Evolutionary conservation across 495 filamentous ascomycete species (phyloP), one percentile per base, ranked within the genome.

Genomic region (Trichoderma reesei): DNA sequence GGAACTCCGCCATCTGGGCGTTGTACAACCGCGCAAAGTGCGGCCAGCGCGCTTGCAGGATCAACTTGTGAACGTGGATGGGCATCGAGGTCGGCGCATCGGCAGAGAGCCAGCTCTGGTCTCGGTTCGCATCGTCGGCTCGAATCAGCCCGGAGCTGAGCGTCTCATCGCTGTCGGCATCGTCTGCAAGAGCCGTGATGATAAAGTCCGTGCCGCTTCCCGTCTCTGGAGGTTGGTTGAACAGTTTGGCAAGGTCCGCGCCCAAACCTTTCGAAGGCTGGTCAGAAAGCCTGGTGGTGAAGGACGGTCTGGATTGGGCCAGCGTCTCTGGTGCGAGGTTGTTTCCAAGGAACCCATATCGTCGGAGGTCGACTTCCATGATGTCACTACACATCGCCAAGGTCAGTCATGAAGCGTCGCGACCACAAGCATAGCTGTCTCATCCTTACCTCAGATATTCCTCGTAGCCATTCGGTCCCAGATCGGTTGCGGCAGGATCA

Each of bases 1-100:
- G 94, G 69, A 94, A 98, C 72, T 98, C 94, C 10, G 88, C 85
- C 94, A 98, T 98, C 68, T 96, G 91, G 10, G 93, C 85, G 20
- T 90, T 83, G 74, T 94, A 97, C 5, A 98, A 75, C 10, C 93
- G 86, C 33, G 87, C 86, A 74, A 98, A 98, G 73, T 98, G 95
- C 14, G 94, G 93, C 94, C 94, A 98, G 44, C 94, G 86, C 6
- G 95, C 87, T 72, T 92, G 90, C 20, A 98, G 80, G 61, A 98
- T 96, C 63, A 98, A 86, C 65, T 87, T 88, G 74, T 98, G 94
- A 34, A 91, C 91, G 71, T 96, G 88, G 65, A 98, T 97, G 0
- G 92, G 91, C n/a, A 80, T 80, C 0, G 91, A 96, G 0, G 88
- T 91, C 3, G 79, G 78, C 4, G 82, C 78, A 64, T 85, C 81